Evolutionary conservation across 257 asterid genomes (phyloP), one percentile per base, ranked within the genome.

Genomic region (Solanum clarkiae): DNA sequence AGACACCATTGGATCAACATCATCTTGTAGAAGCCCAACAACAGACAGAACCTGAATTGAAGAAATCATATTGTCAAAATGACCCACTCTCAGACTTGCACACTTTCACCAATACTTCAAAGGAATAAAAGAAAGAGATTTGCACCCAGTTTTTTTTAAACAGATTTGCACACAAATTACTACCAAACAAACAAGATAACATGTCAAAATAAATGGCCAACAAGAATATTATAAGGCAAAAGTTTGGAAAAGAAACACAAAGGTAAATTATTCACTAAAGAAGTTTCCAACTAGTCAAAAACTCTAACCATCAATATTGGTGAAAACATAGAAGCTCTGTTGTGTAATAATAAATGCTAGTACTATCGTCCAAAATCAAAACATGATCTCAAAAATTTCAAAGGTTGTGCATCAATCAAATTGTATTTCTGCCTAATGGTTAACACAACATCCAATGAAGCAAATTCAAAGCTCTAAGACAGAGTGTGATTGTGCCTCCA

Each of bases 21-120:
- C 99, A 85, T 95, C 98, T 88, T 95, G 99, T 56, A 95, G 98
- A 87, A 95, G 94, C 80, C 99, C 98, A 80, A 95, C 98, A 82
- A 95, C 99, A 81, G 99, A 95, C 75, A 95, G 98, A 83, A 95
- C 98, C 99, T 95, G 93, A 84, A 90, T 66, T 15, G 22, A 22
- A 44, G 22, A 60, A 5, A 51, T 16, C 24, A 79, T 53, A 9
- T 3, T 3, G 83, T 79, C 65, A 79, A 77, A 77, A 17, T 77
- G 42, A 22, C 42, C 42, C 40, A 72, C 14, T 49, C 22, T 14
- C 59, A 75, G 16, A 26, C 47, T 77, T 24, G 4, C 65, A 77
- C 17, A 51, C 17, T 51, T 77, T 51, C 47, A 77, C 82, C n/a
- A 51, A 13, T 15, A 53, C 63, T 49, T 49, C 45, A 49, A 26